These are phyloP conservation scores for Quercus gilva DNA, from an alignment of 306 rosid genomes.

Conservation along the genomic window DNA sequence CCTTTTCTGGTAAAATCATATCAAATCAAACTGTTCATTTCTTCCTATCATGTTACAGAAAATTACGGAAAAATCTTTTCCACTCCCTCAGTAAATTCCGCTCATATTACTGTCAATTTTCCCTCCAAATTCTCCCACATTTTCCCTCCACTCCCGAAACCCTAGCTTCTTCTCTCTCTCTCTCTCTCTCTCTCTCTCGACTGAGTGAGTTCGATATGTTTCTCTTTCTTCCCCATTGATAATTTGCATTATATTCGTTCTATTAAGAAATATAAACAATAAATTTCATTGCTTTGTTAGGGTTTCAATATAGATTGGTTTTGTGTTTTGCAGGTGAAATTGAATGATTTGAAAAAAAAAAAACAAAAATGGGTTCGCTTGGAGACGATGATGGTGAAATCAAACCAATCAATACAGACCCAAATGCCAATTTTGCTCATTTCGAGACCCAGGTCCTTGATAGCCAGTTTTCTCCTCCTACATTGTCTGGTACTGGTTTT, in stretches of 20 bases:
- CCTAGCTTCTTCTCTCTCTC: neutral
- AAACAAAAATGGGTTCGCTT: conserved; percentile 29
- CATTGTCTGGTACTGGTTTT: conserved; percentile 28
- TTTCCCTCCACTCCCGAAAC: conserved; percentile 19
- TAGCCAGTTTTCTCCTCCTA: conserved; percentile 25
- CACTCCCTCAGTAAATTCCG: too few relatives aligned
- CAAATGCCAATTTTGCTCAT: conserved; percentile 15
- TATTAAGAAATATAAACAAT: neutral
- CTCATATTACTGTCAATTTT: conserved; percentile 22
- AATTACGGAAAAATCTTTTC: too few relatives aligned
- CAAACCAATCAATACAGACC: conserved; percentile 2
- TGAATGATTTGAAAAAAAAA: neutral
- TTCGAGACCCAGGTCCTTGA: conserved; percentile 45
- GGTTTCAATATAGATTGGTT: neutral
- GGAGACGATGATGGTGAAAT: conserved; percentile 22
- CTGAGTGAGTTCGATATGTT: neutral
- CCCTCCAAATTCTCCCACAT: conserved; percentile 59
- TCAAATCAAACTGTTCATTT: neutral
- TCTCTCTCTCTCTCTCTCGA: neutral
- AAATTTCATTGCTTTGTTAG: neutral
- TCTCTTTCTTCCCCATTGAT: too few relatives aligned
- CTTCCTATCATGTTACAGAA: too few relatives aligned
- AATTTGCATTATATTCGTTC: too few relatives aligned
- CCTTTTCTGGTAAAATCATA: too few relatives aligned
- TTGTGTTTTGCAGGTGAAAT: conserved; percentile 8